These are phyloP conservation scores for Russula sp. DNA, from an alignment of 768 basidiomycete genomes.

Conservation along the genomic window DNA sequence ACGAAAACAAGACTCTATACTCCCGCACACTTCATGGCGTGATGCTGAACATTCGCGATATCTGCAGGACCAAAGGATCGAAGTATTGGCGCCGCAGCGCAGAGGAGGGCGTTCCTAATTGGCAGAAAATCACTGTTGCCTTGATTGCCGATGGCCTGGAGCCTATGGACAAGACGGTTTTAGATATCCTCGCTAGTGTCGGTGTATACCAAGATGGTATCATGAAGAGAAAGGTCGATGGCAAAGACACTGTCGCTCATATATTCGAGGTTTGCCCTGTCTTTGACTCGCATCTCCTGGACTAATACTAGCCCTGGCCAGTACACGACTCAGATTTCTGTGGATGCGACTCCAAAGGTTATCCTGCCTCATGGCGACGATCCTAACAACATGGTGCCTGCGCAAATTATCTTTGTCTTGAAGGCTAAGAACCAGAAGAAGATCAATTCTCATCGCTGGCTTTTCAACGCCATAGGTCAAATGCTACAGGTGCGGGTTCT, in stretches of 20 bases:
- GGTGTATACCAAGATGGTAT: conserved; percentile 94
- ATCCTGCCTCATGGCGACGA: conserved; percentile 88
- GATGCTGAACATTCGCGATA: conserved; percentile 97
- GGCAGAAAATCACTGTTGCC: conserved; percentile 89
- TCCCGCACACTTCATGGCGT: conserved; percentile 90
- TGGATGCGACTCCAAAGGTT: conserved; percentile 85
- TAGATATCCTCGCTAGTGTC: conserved; percentile 83
- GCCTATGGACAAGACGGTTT: conserved; percentile 90
- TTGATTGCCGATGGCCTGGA: conserved; percentile 91
- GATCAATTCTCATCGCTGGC: conserved; percentile 93
- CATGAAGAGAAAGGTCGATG: conserved; percentile 89
- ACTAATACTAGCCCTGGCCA: conserved; percentile 30
- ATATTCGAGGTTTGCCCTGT: conserved; percentile 75
- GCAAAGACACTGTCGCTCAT: conserved; percentile 85
- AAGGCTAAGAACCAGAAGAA: conserved; percentile 96
- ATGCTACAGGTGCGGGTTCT: conserved; percentile 54
- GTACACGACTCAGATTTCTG: conserved; percentile 96
- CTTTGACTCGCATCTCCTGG: neutral
- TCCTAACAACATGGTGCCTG: conserved; percentile 87
- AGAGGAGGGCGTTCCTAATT: conserved; percentile 78
- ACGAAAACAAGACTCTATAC: conserved; percentile 87
- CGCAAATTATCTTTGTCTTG: conserved; percentile 84
- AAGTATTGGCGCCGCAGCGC: conserved; percentile 84
- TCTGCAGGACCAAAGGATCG: conserved; percentile 92
- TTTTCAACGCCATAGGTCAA: conserved; percentile 89